Evolutionary conservation across 2,329 filamentous ascomycete genomes (phyloP).

Genomic region (Fusarium oxysporum): DNA sequence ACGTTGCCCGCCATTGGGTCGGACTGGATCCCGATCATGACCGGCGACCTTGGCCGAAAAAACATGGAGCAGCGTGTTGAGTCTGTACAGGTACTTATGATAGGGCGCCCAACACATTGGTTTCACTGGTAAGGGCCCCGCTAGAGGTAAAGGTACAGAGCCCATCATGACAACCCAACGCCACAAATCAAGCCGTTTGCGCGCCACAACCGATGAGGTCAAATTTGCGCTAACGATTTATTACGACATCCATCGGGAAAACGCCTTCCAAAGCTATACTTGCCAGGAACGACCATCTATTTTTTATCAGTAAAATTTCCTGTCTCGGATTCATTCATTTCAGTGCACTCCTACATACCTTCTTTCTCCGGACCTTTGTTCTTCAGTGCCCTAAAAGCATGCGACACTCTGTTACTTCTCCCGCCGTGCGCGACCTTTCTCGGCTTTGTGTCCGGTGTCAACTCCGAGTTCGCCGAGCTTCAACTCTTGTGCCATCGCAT

Average conservation of each 20-base stretch:
- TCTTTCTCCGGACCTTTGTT: not conserved
- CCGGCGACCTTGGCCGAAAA: constrained; percentile 33
- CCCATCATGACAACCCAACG: constrained; percentile 10
- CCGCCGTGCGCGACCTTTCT: constrained; percentile 44
- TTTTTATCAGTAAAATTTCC: not conserved
- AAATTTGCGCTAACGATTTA: constrained; percentile 21
- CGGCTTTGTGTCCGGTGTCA: constrained; percentile 52
- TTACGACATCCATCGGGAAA: constrained; percentile 31
- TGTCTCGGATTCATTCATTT: not conserved
- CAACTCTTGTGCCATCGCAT: constrained; percentile 36
- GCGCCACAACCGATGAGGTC: constrained; percentile 18
- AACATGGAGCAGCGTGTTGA: not conserved
- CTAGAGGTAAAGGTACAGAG: not conserved
- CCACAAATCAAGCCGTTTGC: constrained; percentile 1
- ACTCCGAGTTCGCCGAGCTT: constrained; percentile 45
- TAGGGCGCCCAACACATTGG: not conserved
- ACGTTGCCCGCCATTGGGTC: constrained; percentile 25
- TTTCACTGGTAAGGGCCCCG: not conserved
- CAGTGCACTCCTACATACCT: not conserved
- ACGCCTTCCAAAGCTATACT: constrained; percentile 3
- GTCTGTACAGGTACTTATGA: not conserved
- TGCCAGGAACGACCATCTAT: not conserved
- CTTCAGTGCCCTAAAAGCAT: constrained; percentile 25
- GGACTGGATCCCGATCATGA: constrained; percentile 36
- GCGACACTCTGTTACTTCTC: constrained; percentile 44